Percentiles rank a stretch among this genome's conserved stretches.
These are phyloP conservation scores for Aspergillus quadricinctus DNA, from an alignment of 2,329 filamentous ascomycete genomes.

Conservation along the genomic window DNA sequence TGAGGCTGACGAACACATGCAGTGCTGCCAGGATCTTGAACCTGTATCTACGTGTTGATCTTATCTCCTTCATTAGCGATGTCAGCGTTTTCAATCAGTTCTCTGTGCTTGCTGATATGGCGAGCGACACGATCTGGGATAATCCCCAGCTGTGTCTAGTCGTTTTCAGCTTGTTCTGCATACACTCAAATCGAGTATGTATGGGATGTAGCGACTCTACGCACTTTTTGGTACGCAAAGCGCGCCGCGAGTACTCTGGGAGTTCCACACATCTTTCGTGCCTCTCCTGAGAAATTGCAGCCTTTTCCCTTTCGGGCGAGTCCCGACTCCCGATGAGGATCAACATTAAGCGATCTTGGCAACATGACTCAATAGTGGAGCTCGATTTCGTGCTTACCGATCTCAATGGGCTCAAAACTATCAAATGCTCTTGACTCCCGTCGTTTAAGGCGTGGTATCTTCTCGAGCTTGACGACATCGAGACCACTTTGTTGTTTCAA, in stretches of 20 bases:
- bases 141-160: background rate
- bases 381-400: background rate
- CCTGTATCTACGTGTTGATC: too few relatives aligned
- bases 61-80: too few relatives aligned
- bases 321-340: background rate
- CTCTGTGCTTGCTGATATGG: background rate
- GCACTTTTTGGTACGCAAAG: too few relatives aligned
- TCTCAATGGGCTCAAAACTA: background rate
- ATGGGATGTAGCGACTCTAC: background rate
- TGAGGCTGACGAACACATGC: too few relatives aligned
- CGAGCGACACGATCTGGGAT: background rate
- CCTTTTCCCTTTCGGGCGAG: background rate
- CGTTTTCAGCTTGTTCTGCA: background rate
- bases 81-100: background rate
- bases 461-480: background rate
- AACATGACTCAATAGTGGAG: background rate
- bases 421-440: background rate
- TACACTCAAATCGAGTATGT: background rate
- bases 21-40: too few relatives aligned
- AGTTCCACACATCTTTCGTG: background rate
- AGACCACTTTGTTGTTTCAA: background rate
- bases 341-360: background rate
- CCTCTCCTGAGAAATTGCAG: background rate
- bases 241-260: too few relatives aligned
- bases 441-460: background rate